phyloP scores from a whole-genome alignment of 805 yeast species.

The Blastobotrys chiropterorum region DNA sequence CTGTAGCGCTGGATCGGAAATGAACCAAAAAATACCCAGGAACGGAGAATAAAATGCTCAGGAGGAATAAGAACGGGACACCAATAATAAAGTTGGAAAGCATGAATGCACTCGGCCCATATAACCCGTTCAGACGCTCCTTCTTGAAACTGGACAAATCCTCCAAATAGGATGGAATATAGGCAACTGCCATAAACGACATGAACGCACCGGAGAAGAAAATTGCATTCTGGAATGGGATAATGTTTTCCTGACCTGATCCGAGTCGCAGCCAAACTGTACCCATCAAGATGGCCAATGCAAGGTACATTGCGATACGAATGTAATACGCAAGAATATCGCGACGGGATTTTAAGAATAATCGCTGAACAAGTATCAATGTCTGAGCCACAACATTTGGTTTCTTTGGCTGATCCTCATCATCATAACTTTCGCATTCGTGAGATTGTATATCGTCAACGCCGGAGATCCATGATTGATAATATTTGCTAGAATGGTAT shows the following conservation, averaged over 20 bases:
- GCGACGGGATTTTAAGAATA: conserved; percentile 31
- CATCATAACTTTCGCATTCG: not conserved
- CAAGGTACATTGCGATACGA: conserved; percentile 35
- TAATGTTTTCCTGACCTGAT: conserved; percentile 24
- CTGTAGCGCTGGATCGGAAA: conserved; percentile 28
- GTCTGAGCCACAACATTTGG: conserved; percentile 4
- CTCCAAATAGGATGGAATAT: conserved; percentile 36
- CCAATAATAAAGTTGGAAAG: conserved; percentile 35
- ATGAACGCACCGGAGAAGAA: conserved; percentile 41
- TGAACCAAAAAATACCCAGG: conserved; percentile 34
- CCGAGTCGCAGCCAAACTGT: conserved; percentile 34
- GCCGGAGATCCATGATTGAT: not conserved
- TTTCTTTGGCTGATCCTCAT: not conserved
- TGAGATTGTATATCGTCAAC: not conserved
- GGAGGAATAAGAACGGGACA: conserved; percentile 33
- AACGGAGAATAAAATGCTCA: conserved; percentile 30
- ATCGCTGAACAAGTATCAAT: conserved; percentile 25
- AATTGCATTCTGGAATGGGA: conserved; percentile 31
- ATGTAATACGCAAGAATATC: conserved; percentile 36
- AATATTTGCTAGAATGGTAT: not conserved
- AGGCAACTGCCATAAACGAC: conserved; percentile 41
- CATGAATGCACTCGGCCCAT: conserved; percentile 35
- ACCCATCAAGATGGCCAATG: conserved; percentile 38
- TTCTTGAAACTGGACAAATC: conserved; percentile 30
- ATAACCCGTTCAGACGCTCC: conserved; percentile 35